phyloP scores from a whole-genome alignment of 257 asterid genomes.

The Mitragyna speciosa region DNA sequence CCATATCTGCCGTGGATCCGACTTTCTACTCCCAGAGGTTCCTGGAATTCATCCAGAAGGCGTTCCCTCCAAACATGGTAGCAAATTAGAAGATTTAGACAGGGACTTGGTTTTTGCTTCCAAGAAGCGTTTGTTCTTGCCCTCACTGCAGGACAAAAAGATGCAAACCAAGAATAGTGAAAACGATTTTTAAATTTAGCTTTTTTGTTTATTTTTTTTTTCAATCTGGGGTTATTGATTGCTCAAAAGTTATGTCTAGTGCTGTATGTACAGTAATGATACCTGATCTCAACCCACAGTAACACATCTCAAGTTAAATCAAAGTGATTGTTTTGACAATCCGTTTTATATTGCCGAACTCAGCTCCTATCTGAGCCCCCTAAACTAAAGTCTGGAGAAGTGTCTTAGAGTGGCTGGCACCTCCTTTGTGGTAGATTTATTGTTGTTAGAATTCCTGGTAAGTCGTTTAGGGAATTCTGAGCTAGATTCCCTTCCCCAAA shows the following conservation, averaged over 20 bases:
- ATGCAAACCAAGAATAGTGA: background rate
- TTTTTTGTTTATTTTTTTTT: background rate
- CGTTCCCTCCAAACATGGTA: constrained; percentile 56
- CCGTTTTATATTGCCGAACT: background rate
- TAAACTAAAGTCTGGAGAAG: background rate
- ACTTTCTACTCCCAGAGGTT: constrained; percentile 82
- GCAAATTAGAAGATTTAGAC: constrained; percentile 24
- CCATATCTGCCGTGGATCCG: constrained; percentile 91
- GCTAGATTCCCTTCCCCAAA: background rate
- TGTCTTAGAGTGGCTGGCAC: background rate
- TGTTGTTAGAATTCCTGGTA: background rate
- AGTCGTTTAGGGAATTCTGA: background rate
- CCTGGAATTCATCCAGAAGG: constrained; percentile 78
- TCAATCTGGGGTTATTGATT: background rate
- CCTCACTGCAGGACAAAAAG: background rate
- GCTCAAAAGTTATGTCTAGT: background rate
- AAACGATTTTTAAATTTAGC: background rate
- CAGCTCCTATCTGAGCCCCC: background rate
- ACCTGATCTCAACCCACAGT: background rate
- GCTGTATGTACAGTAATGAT: background rate
- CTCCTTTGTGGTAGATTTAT: background rate
- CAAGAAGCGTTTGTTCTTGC: background rate
- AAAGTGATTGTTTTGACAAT: background rate
- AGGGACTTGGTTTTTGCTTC: background rate
- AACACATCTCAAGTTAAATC: background rate